phyloP scores from a whole-genome alignment of 495 filamentous ascomycete species.

The Hypoxylon lenormandii region DNA sequence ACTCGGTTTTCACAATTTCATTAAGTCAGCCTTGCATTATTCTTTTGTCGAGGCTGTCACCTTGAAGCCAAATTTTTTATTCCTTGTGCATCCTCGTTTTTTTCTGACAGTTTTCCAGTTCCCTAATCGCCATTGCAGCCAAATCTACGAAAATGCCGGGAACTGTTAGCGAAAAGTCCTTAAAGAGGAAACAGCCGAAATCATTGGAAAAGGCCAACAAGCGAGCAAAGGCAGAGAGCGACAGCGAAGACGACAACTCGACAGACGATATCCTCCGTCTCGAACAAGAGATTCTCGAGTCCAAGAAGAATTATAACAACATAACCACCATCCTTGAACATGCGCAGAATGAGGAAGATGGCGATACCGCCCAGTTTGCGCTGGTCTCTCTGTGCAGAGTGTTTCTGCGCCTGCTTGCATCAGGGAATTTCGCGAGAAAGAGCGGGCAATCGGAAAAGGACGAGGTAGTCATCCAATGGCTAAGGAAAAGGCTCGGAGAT shows the following conservation, averaged over 20 bases:
- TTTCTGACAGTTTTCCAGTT: neutral
- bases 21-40: slow-evolving; percentile 44
- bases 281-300: slow-evolving; percentile 82
- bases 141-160: slow-evolving; percentile 46
- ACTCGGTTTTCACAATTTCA: slow-evolving; percentile 1
- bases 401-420: slow-evolving; percentile 84
- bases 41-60: slow-evolving; percentile 39
- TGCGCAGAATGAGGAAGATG: slow-evolving; percentile 59
- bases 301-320: slow-evolving; percentile 91
- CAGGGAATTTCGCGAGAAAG: slow-evolving; percentile 74
- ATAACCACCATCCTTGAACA: slow-evolving; percentile 78
- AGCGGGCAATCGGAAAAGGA: slow-evolving; percentile 76
- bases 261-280: slow-evolving; percentile 73
- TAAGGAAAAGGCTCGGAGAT: slow-evolving; percentile 77
- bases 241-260: slow-evolving; percentile 60
- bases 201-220: slow-evolving; percentile 53
- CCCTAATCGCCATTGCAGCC: neutral
- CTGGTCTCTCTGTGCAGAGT: slow-evolving; percentile 86
- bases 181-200: slow-evolving; percentile 62
- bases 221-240: slow-evolving; percentile 58
- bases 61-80: slow-evolving; percentile 29
- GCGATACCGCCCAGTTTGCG: slow-evolving; percentile 64
- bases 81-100: slow-evolving; percentile 1
- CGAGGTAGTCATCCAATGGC: slow-evolving; percentile 78
- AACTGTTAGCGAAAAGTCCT: slow-evolving; percentile 31